Conservation (phyloP, 371 early-diverging fungal genomes). For the Actinomucor elegans region DNA sequence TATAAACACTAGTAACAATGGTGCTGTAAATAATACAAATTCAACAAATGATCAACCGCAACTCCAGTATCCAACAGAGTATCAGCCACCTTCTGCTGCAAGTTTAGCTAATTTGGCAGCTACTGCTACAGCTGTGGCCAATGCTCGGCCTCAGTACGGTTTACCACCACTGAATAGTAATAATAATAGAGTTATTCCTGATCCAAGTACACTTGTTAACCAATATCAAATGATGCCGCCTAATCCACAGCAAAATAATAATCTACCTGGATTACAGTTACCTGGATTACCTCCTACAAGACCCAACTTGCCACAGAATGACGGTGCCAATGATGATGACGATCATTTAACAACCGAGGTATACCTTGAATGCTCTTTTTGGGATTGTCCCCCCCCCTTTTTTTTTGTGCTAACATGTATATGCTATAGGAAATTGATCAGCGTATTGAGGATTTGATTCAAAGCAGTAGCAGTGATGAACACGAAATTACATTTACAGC, state of each 20-base stretch:
- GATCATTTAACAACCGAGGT: not conserved
- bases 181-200: constrained; percentile 14
- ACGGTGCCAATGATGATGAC: constrained; percentile 38
- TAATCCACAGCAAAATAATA: not conserved
- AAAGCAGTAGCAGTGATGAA: constrained; percentile 6
- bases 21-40: not conserved
- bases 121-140: not conserved
- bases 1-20: not conserved
- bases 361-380: not conserved
- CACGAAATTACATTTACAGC: constrained; percentile 29
- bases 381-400: no score
- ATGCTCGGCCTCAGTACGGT: constrained; percentile 1
- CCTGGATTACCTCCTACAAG: constrained; percentile 30
- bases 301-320: constrained; percentile 46
- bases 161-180: constrained; percentile 1
- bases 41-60: not conserved
- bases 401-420: no score
- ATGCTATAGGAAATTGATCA: constrained; percentile 42
- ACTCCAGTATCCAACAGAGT: constrained; percentile 6
- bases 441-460: constrained; percentile 30
- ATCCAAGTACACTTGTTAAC: constrained; percentile 18
- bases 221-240: constrained; percentile 18
- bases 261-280: constrained; percentile 22
- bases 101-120: constrained; percentile 22
- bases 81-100: constrained; percentile 17